phyloP scores from a whole-genome alignment of 2,329 filamentous ascomycete species.

The Trichoderma harzianum region DNA sequence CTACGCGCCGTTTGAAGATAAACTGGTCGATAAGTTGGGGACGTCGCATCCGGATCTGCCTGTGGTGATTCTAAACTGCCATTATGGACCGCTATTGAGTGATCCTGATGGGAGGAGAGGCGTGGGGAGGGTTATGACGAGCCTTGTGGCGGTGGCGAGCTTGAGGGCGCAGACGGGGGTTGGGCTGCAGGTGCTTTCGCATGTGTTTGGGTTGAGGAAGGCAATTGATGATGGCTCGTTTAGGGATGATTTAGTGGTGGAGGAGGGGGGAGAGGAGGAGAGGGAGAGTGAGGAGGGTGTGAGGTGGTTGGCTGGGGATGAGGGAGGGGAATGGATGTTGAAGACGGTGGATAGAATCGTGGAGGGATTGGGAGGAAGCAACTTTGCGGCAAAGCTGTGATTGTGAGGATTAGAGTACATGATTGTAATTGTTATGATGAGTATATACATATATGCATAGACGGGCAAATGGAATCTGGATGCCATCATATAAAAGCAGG shows the following conservation, averaged over 20 bases:
- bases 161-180: constrained; percentile 77
- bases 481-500: not conserved
- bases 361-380: constrained; percentile 43
- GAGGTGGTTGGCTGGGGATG: constrained; percentile 43
- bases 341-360: constrained; percentile 43
- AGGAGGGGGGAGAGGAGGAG: constrained; percentile 34
- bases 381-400: constrained; percentile 33
- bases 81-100: constrained; percentile 71
- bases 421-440: not conserved
- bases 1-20: constrained; percentile 70
- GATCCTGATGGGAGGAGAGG: constrained; percentile 58
- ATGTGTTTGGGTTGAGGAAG: constrained; percentile 78
- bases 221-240: constrained; percentile 65
- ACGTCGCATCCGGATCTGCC: constrained; percentile 78
- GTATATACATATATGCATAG: not conserved
- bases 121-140: constrained; percentile 69
- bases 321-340: constrained; percentile 47
- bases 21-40: constrained; percentile 67
- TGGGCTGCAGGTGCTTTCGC: constrained; percentile 75
- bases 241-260: constrained; percentile 32
- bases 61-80: constrained; percentile 70
- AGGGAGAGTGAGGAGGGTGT: constrained; percentile 35
- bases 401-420: not conserved
- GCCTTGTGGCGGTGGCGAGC: constrained; percentile 69
- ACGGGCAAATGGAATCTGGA: not conserved